Evolutionary conservation across 1,284 basidiomycete genomes (phyloP), one percentile per base, ranked within the genome.

Genomic region (Austroboletus niveus): DNA sequence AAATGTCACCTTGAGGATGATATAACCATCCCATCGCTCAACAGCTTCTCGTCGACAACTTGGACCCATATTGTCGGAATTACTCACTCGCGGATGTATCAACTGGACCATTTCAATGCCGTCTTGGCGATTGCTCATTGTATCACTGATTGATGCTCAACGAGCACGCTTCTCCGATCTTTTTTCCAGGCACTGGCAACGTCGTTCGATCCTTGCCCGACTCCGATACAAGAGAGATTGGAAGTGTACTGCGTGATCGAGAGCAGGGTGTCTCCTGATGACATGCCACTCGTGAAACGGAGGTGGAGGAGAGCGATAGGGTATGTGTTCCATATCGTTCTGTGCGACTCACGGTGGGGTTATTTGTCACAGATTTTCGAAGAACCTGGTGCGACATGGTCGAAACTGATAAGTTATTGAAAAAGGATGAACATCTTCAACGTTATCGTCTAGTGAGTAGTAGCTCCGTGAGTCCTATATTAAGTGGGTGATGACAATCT

Each of bases 291-390:
- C 6, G 65, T 76, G 5, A 69, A 65, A 46, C 68, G 65, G 53
- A 66, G 77, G 55, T 84, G 82, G 81, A 71, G 73, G 29, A 61
- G 61, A 39, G 79, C 77, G 0, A 73, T 78, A 31, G 79, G 74
- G 1, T 60, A 60, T 24, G 69, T 75, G 5, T 71, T 82, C 15
- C 47, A 61, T n/a, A 44, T 61, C 7, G 68, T 69, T 53, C 59
- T 42, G 53, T 61, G 3, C 74, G 59, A 43, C 56, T 72, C 40
- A 61, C 52, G 51, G 78, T 77, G 54, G 12, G 41, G 35, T 27
- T 27, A 27, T 27, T 27, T 27, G 4, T 27, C 27, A 27, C 27
- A 4, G 27, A 27, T 5, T 27, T 27, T 17, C 17, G 27, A 29
- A 29, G 27, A 29, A 29, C 27, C 27, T 29, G 8, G 7, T 7